These are phyloP conservation scores for Nematodospora anomalae DNA, from an alignment of 1,139 yeast genomes.

Conservation along the genomic window DNA sequence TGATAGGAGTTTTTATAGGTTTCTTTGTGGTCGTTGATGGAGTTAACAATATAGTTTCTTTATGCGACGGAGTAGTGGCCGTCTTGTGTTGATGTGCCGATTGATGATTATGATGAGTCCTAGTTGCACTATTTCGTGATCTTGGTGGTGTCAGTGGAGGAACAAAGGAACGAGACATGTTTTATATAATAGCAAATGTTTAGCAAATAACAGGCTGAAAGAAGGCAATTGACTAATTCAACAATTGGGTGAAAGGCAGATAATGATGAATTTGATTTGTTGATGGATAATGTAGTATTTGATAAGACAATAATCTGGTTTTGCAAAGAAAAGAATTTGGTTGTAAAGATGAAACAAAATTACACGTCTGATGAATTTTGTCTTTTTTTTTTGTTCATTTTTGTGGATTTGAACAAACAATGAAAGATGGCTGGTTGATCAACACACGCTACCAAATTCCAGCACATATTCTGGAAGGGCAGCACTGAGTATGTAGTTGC, in stretches of 20 bases:
- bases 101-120: slow-evolving; percentile 1
- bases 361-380: neutral
- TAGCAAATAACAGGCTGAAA: neutral
- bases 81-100: neutral
- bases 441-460: slow-evolving; percentile 1
- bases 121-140: slow-evolving; percentile 1
- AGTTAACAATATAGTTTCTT: slow-evolving; percentile 7
- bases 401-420: neutral
- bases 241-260: neutral
- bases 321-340: too few species aligned
- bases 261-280: neutral
- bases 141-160: slow-evolving; percentile 13
- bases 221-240: neutral
- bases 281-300: too few species aligned
- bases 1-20: slow-evolving; percentile 3
- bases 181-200: neutral
- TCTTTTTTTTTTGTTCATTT: neutral
- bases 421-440: slow-evolving; percentile 1
- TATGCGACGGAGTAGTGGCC: slow-evolving; percentile 6
- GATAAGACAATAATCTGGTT: too few species aligned
- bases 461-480: too few species aligned
- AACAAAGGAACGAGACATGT: slow-evolving; percentile 2
- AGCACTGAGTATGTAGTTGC: too few species aligned
- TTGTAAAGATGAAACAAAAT: neutral
- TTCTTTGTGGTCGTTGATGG: slow-evolving; percentile 10